Base-by-base conservation (phyloP, 257 asterid genomes). In the Anisodus tanguticus region DNA sequence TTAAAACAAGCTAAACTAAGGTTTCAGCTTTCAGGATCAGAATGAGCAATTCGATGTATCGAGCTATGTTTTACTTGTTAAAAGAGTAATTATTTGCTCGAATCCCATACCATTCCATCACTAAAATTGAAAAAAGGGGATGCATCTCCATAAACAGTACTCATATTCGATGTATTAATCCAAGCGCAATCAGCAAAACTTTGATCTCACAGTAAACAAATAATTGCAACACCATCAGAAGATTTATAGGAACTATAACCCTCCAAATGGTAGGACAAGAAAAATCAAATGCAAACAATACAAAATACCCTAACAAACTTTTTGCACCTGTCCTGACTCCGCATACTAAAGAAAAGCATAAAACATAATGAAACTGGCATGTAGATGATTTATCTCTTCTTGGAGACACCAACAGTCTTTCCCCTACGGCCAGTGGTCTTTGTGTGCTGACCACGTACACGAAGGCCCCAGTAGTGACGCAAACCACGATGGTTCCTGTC, bases 361-460 rank as follows among this genome's bases (percentile, higher is more conserved):
- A 53, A 53, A 53, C 64, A 77, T 77, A 15, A 0, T 22, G 81
- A 13, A 22, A 49, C 13, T 11, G n/a, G 45, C 45, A 74, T 5
- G 64, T 76, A 13, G 8, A 53, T 53, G 2, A 31, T 77, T 89
- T 57, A 95, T 88, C 98, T 91, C 93, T 95, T 95, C 96, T 95
- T 95, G 82, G 98, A 95, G 85, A 95, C 98, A 91, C 98, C 98
- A 64, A 95, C 98, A 57, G 98, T 95, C 92, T 95, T 95, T 76
- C 98, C 98, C 87, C 98, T 90, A 17, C 98, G 94, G 3, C 98
- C 98, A 4, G 98, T 95, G 15, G 98, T 95, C 88, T 95, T 95
- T 87, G 98, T 95, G 91, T 95, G 98, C 92, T 95, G 98, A 70
- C 98, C 98, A 81, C 98, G 97, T 19, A 95, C 98, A 1, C 98